These are phyloP conservation scores for Coffea eugenioides DNA, from an alignment of 257 asterid genomes.

Conservation along the genomic window DNA sequence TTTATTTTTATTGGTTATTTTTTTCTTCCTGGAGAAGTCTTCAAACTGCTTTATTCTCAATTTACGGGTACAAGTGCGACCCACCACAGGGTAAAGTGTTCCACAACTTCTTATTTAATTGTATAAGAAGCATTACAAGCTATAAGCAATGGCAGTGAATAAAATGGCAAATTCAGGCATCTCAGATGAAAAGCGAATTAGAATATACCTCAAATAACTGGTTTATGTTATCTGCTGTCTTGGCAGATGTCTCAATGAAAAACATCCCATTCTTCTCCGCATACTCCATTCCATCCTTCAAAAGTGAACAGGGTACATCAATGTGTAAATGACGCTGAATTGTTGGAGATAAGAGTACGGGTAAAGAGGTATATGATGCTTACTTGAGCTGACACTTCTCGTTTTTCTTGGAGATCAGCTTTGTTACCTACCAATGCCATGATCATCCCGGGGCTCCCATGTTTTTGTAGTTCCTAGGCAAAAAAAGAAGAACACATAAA, in stretches of 20 bases:
- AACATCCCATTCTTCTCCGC: slow-evolving; percentile 98
- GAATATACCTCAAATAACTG: slow-evolving; percentile 89
- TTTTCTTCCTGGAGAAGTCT: neutral
- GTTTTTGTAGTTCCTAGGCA: slow-evolving; percentile 84
- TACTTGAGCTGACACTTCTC: slow-evolving; percentile 83
- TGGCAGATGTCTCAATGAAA: slow-evolving; percentile 97
- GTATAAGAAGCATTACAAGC: neutral
- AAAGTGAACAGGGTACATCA: slow-evolving; percentile 11
- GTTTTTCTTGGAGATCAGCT: slow-evolving; percentile 89
- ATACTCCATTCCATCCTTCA: slow-evolving; percentile 77
- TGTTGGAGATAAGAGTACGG: slow-evolving; percentile 2
- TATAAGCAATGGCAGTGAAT: neutral
- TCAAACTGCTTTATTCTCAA: neutral
- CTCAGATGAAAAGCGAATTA: neutral
- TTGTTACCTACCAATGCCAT: slow-evolving; percentile 98
- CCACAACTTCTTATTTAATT: too few species aligned
- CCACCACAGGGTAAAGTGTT: too few species aligned
- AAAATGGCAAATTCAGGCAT: neutral
- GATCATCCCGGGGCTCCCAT: slow-evolving; percentile 92
- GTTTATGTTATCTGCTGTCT: slow-evolving; percentile 99
- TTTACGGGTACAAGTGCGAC: neutral
- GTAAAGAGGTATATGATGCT: slow-evolving; percentile 24
- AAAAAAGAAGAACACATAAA: neutral
- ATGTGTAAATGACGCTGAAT: slow-evolving; percentile 7
- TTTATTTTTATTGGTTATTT: too few species aligned